Conservation (phyloP, 2,329 filamentous ascomycete species). For the Colletotrichum nymphaeae region DNA sequence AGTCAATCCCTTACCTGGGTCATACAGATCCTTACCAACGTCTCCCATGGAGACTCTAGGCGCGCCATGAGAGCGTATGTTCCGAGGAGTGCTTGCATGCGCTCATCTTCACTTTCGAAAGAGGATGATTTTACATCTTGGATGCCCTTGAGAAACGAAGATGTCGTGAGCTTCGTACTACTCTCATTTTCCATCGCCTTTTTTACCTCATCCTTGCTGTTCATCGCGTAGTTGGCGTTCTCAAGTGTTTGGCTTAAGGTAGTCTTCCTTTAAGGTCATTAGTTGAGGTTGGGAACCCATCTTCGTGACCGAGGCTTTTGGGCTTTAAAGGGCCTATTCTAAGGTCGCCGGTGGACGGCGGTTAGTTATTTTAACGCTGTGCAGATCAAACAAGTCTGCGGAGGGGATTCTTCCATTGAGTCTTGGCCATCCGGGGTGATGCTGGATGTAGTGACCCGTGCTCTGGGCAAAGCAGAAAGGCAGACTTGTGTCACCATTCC, state of each 20-base stretch:
- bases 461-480: neutral
- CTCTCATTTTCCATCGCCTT: neutral
- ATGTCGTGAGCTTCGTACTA: neutral
- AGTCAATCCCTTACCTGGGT: neutral
- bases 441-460: neutral
- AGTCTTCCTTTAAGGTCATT: neutral
- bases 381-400: neutral
- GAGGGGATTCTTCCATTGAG: neutral
- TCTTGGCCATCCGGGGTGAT: neutral
- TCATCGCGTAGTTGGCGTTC: neutral
- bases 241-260: neutral
- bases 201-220: neutral
- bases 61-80: slow-evolving; percentile 9
- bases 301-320: neutral
- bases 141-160: neutral
- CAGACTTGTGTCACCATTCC: neutral
- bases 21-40: slow-evolving; percentile 10
- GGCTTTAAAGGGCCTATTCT: neutral
- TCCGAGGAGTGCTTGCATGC: neutral
- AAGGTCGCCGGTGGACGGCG: neutral
- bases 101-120: slow-evolving; percentile 3
- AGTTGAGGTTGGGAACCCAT: neutral
- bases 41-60: slow-evolving; percentile 23
- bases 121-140: neutral
- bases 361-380: neutral